These are phyloP conservation scores for Camptophora hylomeconis DNA, from an alignment of 2,329 filamentous ascomycete species.

Conservation along the genomic window DNA sequence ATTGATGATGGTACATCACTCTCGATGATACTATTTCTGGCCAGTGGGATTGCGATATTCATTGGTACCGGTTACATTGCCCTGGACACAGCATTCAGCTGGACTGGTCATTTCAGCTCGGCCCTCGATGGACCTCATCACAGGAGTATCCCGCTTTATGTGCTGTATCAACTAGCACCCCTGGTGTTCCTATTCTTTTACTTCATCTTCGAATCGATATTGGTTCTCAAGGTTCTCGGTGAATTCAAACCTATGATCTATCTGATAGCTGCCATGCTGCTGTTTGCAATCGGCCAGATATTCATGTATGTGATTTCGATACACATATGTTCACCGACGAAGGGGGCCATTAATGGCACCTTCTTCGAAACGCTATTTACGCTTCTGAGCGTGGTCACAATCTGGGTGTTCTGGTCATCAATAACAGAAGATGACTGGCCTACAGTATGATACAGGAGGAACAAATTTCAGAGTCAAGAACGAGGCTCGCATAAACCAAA, in stretches of 20 bases:
- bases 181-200: constrained; percentile 81
- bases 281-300: constrained; percentile 86
- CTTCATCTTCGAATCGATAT: constrained; percentile 67
- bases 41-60: constrained; percentile 60
- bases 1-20: constrained; percentile 84
- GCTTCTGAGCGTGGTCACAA: constrained; percentile 61
- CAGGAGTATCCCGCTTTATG: constrained; percentile 76
- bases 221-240: constrained; percentile 76
- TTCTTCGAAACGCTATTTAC: constrained; percentile 92
- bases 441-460: too few relatives aligned
- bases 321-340: constrained; percentile 73
- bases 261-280: constrained; percentile 55
- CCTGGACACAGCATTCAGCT: constrained; percentile 79
- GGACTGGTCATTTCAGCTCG: constrained; percentile 64
- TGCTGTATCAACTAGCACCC: constrained; percentile 81
- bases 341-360: constrained; percentile 80
- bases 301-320: constrained; percentile 93
- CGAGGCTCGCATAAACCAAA: constrained; percentile 88
- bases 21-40: constrained; percentile 62
- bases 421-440: constrained; percentile 99
- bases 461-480: too few relatives aligned
- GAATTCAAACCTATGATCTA: constrained; percentile 90
- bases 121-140: constrained; percentile 45
- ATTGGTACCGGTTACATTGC: constrained; percentile 91
- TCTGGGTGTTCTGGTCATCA: constrained; percentile 97